Conservation (phyloP, 495 filamentous ascomycete genomes). For the Aspergillus sparsus region DNA sequence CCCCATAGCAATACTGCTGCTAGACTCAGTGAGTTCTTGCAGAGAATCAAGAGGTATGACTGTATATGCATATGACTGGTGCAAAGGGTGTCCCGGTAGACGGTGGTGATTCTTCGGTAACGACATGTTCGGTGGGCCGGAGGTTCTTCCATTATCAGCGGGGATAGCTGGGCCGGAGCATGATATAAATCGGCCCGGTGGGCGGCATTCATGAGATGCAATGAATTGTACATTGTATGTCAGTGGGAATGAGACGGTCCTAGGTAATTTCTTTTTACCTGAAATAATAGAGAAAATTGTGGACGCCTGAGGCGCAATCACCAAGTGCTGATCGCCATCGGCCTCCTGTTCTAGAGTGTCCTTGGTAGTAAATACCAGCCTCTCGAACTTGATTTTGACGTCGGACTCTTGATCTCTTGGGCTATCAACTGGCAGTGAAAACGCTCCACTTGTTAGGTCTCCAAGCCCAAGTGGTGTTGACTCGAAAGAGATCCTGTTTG, state of each 20-base stretch:
- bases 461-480: slow-evolving; percentile 43
- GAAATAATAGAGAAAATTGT: slow-evolving; percentile 50
- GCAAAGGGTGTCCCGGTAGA: slow-evolving; percentile 62
- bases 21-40: slow-evolving; percentile 28
- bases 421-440: slow-evolving; percentile 37
- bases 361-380: slow-evolving; percentile 29
- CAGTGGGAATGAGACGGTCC: slow-evolving; percentile 49
- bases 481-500: slow-evolving; percentile 33
- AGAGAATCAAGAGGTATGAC: slow-evolving; percentile 55
- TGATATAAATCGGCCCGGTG: slow-evolving; percentile 45
- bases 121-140: slow-evolving; percentile 15
- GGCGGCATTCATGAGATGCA: slow-evolving; percentile 63
- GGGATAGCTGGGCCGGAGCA: slow-evolving; percentile 43
- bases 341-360: slow-evolving; percentile 27
- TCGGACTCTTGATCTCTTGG: slow-evolving; percentile 15
- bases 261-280: slow-evolving; percentile 32
- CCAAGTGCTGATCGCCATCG: slow-evolving; percentile 25
- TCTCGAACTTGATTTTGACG: slow-evolving; percentile 23
- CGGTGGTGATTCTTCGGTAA: slow-evolving; percentile 24
- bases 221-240: slow-evolving; percentile 66
- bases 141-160: slow-evolving; percentile 44
- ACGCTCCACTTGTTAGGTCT: slow-evolving; percentile 51
- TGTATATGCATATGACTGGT: slow-evolving; percentile 60
- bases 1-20: slow-evolving; percentile 7
- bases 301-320: slow-evolving; percentile 52